Evolutionary conservation across 331 rosid species (phyloP).

Genomic region (Ulmus americana): DNA sequence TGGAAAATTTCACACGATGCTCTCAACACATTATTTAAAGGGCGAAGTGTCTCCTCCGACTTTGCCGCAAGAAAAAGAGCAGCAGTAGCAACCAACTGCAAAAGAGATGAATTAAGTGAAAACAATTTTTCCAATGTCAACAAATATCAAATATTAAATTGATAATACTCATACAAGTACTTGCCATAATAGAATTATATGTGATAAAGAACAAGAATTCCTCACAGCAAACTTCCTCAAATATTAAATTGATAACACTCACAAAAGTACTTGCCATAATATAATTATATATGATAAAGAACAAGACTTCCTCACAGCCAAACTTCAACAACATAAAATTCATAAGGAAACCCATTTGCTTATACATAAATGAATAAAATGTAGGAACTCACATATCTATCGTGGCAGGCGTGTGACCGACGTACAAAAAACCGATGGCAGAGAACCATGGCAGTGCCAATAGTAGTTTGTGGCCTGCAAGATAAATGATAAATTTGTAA

Average conservation of each 20-base stretch:
- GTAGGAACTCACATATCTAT: slow-evolving; percentile 74
- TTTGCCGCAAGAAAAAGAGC: slow-evolving; percentile 87
- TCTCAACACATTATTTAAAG: slow-evolving; percentile 66
- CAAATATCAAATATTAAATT: not conserved
- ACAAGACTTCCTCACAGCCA: not conserved
- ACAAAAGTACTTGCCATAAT: not conserved
- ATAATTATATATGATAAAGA: not conserved
- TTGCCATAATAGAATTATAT: not conserved
- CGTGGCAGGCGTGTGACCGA: slow-evolving; percentile 89
- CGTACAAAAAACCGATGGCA: slow-evolving; percentile 96
- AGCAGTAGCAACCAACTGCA: slow-evolving; percentile 93
- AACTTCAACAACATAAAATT: not conserved
- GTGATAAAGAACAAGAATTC: not conserved
- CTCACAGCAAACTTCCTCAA: too few relatives aligned
- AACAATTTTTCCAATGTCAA: not conserved
- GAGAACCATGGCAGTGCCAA: slow-evolving; percentile 92
- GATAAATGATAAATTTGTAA: slow-evolving; percentile 21
- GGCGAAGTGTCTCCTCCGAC: slow-evolving; percentile 89
- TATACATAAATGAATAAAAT: not conserved
- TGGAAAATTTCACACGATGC: slow-evolving; percentile 70
- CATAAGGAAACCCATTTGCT: not conserved
- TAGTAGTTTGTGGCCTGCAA: slow-evolving; percentile 87
- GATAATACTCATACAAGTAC: not conserved
- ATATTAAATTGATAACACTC: not conserved
- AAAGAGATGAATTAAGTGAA: slow-evolving; percentile 13